Conservation (phyloP, 106 monocot genomes). For the Cymbidium sinense region DNA sequence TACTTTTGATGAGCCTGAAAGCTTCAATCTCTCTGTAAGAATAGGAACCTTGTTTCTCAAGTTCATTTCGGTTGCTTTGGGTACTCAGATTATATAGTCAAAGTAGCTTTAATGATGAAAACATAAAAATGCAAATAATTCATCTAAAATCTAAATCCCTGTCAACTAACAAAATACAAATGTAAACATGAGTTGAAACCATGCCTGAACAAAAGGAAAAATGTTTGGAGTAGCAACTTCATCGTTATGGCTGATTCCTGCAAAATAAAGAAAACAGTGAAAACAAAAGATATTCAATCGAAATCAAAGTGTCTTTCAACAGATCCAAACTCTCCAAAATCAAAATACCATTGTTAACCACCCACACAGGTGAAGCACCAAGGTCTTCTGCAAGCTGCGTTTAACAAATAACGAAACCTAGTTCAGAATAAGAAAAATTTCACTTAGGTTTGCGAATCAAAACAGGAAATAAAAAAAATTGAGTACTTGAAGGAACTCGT, state of each 20-base stretch:
- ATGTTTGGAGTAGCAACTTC: constrained; percentile 61
- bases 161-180: background rate
- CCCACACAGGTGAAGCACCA: constrained; percentile 77
- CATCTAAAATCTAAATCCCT: background rate
- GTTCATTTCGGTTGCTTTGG: no score
- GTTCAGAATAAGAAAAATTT: background rate
- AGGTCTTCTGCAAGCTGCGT: constrained; percentile 87
- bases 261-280: constrained; percentile 8
- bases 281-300: background rate
- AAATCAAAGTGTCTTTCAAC: constrained; percentile 3
- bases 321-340: background rate
- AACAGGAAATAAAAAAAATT: background rate
- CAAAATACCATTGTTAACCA: constrained; percentile 74
- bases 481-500: constrained; percentile 83
- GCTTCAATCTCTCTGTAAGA: no score
- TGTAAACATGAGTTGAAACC: constrained; percentile 8
- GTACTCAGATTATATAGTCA: background rate
- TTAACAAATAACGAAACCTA: background rate
- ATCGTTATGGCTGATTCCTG: constrained; percentile 83
- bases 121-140: background rate
- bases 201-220: constrained; percentile 64
- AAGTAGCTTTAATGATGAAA: background rate
- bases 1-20: no score
- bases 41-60: no score
- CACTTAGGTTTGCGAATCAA: background rate